Conservation (phyloP, 371 early-diverging fungal genomes). For the Saksenaea vasiformis region DNA sequence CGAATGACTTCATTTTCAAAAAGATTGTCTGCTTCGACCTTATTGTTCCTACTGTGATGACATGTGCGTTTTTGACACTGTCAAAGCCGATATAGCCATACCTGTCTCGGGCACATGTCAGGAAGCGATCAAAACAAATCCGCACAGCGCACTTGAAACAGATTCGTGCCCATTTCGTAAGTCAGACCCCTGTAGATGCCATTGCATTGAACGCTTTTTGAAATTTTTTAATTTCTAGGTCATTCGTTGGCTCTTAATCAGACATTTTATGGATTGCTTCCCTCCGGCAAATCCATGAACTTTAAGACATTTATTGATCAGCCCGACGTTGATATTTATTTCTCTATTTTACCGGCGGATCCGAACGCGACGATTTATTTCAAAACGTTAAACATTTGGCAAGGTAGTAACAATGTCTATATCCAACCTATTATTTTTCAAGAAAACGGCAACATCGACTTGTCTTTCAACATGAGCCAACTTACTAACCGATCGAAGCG, state of each 20-base stretch:
- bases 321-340: conserved; percentile 1
- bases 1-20: background rate
- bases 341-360: background rate
- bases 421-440: background rate
- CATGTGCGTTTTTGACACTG: conserved; percentile 8
- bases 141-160: background rate
- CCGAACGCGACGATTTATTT: conserved; percentile 7
- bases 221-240: background rate
- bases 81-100: conserved; percentile 2
- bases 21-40: conserved; percentile 7
- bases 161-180: conserved; percentile 8
- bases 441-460: background rate
- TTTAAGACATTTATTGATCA: conserved; percentile 9
- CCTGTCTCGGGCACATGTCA: conserved; percentile 8
- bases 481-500: conserved; percentile 8
- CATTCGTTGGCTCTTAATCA: background rate
- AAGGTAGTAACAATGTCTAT: conserved; percentile 1
- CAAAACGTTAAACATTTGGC: conserved; percentile 3
- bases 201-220: background rate
- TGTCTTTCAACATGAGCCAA: background rate
- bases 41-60: conserved; percentile 10
- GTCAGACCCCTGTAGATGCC: conserved; percentile 2
- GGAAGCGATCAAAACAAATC: conserved; percentile 8
- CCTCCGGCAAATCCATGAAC: conserved; percentile 4
- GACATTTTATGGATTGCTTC: background rate